Conservation (phyloP, 257 asterid species). For the Echites panduratus region DNA sequence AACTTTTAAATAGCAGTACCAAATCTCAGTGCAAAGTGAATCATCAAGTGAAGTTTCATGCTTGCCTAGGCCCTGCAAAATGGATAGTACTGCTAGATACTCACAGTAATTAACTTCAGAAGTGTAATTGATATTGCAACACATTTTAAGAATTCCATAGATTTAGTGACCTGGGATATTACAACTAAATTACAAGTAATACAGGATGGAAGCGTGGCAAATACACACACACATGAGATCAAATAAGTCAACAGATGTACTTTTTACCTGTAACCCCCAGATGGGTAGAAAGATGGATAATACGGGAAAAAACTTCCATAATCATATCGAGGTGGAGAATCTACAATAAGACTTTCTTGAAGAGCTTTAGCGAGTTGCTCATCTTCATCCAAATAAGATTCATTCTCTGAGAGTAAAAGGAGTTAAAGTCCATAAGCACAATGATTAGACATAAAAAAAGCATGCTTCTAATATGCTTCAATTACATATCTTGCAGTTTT, state of each 20-base stretch:
- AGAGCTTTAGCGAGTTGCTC: slow-evolving; percentile 89
- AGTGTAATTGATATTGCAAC: background rate
- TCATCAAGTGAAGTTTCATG: background rate
- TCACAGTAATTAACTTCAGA: background rate
- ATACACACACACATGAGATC: background rate
- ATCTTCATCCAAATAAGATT: slow-evolving; percentile 72
- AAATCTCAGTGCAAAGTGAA: background rate
- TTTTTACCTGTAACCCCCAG: slow-evolving; percentile 54
- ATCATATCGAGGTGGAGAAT: slow-evolving; percentile 62
- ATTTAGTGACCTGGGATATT: background rate
- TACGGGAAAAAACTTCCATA: slow-evolving; percentile 57
- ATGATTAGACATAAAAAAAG: background rate
- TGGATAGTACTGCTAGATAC: background rate
- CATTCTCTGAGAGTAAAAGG: slow-evolving; percentile 36
- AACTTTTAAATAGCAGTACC: background rate
- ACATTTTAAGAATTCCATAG: background rate
- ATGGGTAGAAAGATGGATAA: slow-evolving; percentile 42
- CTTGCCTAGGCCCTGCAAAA: background rate
- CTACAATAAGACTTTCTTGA: slow-evolving; percentile 77
- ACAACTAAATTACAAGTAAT: background rate
- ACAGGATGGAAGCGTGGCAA: background rate
- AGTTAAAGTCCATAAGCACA: background rate
- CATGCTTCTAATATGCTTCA: background rate
- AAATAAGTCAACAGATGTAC: slow-evolving; percentile 7
- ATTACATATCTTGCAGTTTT: background rate